phyloP scores from a whole-genome alignment of 257 asterid species.

The Plantago elongata region DNA sequence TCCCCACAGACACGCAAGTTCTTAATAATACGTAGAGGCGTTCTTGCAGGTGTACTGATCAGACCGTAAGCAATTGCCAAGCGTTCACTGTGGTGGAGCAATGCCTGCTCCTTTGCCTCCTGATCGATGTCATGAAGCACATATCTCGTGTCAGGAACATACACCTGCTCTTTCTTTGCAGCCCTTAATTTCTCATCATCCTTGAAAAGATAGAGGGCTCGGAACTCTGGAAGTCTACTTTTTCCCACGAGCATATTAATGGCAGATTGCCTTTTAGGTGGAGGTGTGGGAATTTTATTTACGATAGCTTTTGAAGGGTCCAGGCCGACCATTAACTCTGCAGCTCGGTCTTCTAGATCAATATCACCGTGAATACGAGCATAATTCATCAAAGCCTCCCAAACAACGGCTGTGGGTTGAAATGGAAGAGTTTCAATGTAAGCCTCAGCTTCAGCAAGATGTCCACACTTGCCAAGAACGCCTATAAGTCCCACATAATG shows the following conservation, averaged over 20 bases:
- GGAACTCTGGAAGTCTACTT: constrained; percentile 67
- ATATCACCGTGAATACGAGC: constrained; percentile 95
- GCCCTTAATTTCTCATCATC: constrained; percentile 87
- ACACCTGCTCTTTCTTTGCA: constrained; percentile 82
- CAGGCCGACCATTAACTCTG: constrained; percentile 61
- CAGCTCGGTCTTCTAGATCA: constrained; percentile 87
- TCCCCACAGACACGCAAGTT: constrained; percentile 88
- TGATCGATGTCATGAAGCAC: constrained; percentile 97
- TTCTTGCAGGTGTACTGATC: constrained; percentile 86
- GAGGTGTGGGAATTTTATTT: constrained; percentile 76
- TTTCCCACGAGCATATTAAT: constrained; percentile 84
- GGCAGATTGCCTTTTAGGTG: constrained; percentile 59
- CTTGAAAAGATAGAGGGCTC: constrained; percentile 69
- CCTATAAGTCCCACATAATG: constrained; percentile 85
- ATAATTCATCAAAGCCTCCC: constrained; percentile 84
- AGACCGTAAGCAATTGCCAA: constrained; percentile 92
- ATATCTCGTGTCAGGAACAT: constrained; percentile 89
- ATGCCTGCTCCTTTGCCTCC: constrained; percentile 95
- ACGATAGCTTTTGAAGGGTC: constrained; percentile 63
- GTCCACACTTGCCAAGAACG: constrained; percentile 72
- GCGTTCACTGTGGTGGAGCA: constrained; percentile 93
- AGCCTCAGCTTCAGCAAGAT: constrained; percentile 77
- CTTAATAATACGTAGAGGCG: constrained; percentile 81
- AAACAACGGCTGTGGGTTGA: constrained; percentile 63
- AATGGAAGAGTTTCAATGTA: constrained; percentile 73